A percentile compares a stretch with the other conserved stretches of the same genome.
phyloP scores from a whole-genome alignment of 352 stramenopile species.

The Phytophthora quininea region DNA sequence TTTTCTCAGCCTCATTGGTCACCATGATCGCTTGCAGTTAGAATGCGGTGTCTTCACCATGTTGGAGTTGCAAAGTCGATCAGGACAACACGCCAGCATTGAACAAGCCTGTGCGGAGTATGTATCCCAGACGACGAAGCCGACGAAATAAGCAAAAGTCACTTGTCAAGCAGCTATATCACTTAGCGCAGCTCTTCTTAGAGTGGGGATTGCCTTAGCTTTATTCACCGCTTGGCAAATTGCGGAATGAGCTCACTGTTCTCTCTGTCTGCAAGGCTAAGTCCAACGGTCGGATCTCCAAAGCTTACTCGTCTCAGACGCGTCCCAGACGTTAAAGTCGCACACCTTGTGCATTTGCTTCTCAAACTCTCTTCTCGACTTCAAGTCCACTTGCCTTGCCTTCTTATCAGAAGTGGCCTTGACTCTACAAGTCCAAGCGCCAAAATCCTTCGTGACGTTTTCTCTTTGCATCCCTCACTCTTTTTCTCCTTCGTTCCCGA shows the following conservation, averaged over 20 bases:
- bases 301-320: background rate
- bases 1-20: too few species aligned
- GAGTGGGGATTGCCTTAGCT: background rate
- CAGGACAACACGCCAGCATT: too few species aligned
- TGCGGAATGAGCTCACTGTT: background rate
- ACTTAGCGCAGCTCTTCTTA: background rate
- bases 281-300: background rate
- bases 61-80: too few species aligned
- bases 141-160: constrained; percentile 1
- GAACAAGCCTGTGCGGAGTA: too few species aligned
- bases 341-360: background rate
- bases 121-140: too few species aligned
- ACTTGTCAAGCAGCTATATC: background rate
- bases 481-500: background rate
- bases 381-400: background rate
- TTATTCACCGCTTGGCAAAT: background rate
- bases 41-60: too few species aligned
- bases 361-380: constrained; percentile 1
- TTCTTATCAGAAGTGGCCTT: background rate
- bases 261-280: background rate
- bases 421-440: background rate
- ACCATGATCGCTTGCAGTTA: too few species aligned
- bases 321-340: background rate
- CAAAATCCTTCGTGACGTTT: background rate
- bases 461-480: background rate